A percentile compares a stretch with the other conserved stretches of the same genome.
These are phyloP conservation scores for Saprolegnia parasitica DNA, from an alignment of 352 stramenopile genomes.

Conservation along the genomic window DNA sequence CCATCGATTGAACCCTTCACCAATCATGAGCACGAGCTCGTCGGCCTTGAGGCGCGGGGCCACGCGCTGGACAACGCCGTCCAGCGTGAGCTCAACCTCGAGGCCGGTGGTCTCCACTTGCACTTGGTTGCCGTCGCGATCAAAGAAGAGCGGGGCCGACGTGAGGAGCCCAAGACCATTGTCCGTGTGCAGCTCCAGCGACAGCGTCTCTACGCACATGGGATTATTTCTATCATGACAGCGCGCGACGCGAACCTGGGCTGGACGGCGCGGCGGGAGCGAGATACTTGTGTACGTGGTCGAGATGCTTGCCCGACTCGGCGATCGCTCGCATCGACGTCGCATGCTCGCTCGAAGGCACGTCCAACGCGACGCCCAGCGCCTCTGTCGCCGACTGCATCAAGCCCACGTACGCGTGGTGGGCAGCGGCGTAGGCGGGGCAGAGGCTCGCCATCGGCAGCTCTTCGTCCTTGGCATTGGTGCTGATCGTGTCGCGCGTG, in stretches of 20 bases:
- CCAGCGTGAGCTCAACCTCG: constrained; percentile 25
- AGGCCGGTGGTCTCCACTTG: constrained; percentile 23
- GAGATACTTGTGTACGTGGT: constrained; percentile 33
- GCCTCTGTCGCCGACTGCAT: constrained; percentile 10
- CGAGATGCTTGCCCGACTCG: constrained; percentile 27
- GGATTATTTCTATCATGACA: no score
- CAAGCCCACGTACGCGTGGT: constrained; percentile 20
- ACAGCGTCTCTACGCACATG: constrained; percentile 13
- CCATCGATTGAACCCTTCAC: constrained; percentile 31
- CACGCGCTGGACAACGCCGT: constrained; percentile 25
- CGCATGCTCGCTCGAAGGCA: background rate
- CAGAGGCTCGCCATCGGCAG: constrained; percentile 21
- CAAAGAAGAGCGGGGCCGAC: constrained; percentile 30
- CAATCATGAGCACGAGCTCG: constrained; percentile 36
- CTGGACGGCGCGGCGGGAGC: background rate
- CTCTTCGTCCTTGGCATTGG: constrained; percentile 30
- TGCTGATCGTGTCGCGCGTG: constrained; percentile 32
- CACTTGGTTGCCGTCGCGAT: background rate
- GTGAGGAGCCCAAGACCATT: constrained; percentile 33
- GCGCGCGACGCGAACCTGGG: background rate
- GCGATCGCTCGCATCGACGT: constrained; percentile 28
- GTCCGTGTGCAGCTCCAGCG: constrained; percentile 33
- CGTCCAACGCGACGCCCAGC: constrained; percentile 14
- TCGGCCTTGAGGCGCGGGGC: constrained; percentile 24
- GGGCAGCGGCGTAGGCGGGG: constrained; percentile 20